Evolutionary conservation across 345 rosid species (phyloP).

Genomic region (Eucalyptus polybractea): DNA sequence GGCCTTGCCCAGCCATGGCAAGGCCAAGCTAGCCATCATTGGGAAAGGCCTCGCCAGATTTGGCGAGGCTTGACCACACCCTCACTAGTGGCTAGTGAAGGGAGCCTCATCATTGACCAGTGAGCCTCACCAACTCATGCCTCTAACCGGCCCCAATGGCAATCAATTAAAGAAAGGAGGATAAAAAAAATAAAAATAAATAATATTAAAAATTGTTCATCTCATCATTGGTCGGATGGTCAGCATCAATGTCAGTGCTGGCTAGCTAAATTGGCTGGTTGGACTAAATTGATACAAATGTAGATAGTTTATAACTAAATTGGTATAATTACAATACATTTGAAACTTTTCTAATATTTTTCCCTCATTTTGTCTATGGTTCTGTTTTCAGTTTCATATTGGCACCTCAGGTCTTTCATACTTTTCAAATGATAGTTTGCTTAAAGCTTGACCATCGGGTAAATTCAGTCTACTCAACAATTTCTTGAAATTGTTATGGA

Average conservation of each 20-base stretch:
- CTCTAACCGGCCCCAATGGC: fast-evolving
- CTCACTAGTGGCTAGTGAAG: neutral
- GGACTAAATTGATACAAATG: fast-evolving
- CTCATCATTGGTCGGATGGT: neutral
- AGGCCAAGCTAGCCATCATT: neutral
- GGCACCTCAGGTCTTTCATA: neutral
- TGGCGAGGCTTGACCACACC: neutral
- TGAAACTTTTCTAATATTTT: too few species aligned
- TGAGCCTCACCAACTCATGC: fast-evolving
- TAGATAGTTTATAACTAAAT: too few species aligned
- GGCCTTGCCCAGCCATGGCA: neutral
- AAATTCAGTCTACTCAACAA: neutral
- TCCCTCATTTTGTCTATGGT: neutral
- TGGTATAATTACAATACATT: too few species aligned
- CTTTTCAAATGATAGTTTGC: neutral
- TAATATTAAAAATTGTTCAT: too few species aligned
- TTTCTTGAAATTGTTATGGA: neutral
- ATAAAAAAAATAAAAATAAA: too few species aligned
- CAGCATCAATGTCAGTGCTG: fast-evolving
- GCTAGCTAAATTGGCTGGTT: too few species aligned
- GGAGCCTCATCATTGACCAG: too few species aligned
- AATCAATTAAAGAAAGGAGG: neutral
- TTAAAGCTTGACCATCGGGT: neutral
- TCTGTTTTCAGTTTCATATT: neutral
- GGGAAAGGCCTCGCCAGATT: neutral